Conservation (phyloP, 805 yeast species). For the Yamadazyma takamatsuzukensis region DNA sequence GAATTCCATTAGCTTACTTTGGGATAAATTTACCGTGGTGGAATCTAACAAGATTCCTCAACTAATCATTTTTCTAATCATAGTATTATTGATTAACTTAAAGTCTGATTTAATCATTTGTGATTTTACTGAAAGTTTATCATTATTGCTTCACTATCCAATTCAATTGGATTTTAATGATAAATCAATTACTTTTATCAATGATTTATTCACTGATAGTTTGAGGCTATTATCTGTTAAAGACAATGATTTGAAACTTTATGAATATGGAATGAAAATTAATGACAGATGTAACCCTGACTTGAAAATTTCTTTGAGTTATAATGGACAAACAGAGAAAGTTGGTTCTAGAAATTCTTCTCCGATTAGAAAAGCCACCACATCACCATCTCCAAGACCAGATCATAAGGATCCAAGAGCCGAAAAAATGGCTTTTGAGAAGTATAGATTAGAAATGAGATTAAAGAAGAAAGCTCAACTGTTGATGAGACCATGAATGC, state of each 20-base stretch:
- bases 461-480: constrained; percentile 42
- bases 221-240: constrained; percentile 27
- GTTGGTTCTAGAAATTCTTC: constrained; percentile 10
- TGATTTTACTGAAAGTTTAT: constrained; percentile 51
- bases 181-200: constrained; percentile 16
- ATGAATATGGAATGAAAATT: constrained; percentile 37
- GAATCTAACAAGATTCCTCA: constrained; percentile 24
- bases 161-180: constrained; percentile 16
- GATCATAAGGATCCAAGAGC: constrained; percentile 22
- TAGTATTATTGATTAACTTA: constrained; percentile 42
- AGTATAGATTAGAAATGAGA: constrained; percentile 43
- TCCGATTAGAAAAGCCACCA: constrained; percentile 1
- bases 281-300: constrained; percentile 39
- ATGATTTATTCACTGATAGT: constrained; percentile 30
- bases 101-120: constrained; percentile 42
- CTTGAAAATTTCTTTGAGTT: constrained; percentile 25
- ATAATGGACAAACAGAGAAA: constrained; percentile 21
- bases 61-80: constrained; percentile 38
- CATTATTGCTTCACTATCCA: constrained; percentile 50
- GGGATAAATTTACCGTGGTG: constrained; percentile 48
- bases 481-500: constrained; percentile 18
- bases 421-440: constrained; percentile 41
- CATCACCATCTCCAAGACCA: neutral
- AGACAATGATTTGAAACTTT: constrained; percentile 34
- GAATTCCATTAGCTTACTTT: constrained; percentile 31